These are phyloP conservation scores for Thinopyrum elongatum DNA, from an alignment of 176 grass and related monocot genomes.

Conservation along the genomic window DNA sequence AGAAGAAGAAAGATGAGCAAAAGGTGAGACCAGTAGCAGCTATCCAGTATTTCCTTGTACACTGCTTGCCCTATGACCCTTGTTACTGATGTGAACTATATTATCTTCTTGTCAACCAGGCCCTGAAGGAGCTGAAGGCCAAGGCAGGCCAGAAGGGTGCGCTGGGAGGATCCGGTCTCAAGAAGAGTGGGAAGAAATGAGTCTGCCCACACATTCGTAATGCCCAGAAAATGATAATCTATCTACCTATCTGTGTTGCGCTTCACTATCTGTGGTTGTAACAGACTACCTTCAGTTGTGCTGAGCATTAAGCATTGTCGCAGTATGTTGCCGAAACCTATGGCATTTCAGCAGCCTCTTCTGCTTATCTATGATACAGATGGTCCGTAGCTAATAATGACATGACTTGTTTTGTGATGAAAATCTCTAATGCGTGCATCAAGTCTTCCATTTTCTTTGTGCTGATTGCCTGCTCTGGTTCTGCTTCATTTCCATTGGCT, in stretches of 20 bases:
- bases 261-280: constrained; percentile 28
- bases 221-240: constrained; percentile 11
- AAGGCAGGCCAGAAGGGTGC: constrained; percentile 85
- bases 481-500: background rate
- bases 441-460: background rate
- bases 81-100: background rate
- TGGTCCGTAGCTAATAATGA: constrained; percentile 27
- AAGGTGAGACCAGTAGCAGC: constrained; percentile 33
- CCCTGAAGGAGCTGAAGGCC: constrained; percentile 78
- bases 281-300: constrained; percentile 11
- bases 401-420: background rate
- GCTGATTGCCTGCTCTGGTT: background rate
- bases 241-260: constrained; percentile 6
- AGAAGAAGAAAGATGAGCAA: constrained; percentile 99
- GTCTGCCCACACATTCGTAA: background rate
- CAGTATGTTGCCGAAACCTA: constrained; percentile 30
- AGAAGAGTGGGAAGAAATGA: constrained; percentile 99
- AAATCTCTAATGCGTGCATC: background rate
- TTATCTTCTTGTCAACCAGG: constrained; percentile 38
- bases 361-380: constrained; percentile 26
- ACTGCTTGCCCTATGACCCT: background rate
- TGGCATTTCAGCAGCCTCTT: background rate
- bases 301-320: constrained; percentile 9
- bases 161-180: constrained; percentile 84
- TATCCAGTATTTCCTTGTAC: background rate